A percentile compares a stretch with the other conserved stretches of the same genome.
These are phyloP conservation scores for Plasmodium ovale DNA, from an alignment of 169 alveolate species.

Conservation along the genomic window DNA sequence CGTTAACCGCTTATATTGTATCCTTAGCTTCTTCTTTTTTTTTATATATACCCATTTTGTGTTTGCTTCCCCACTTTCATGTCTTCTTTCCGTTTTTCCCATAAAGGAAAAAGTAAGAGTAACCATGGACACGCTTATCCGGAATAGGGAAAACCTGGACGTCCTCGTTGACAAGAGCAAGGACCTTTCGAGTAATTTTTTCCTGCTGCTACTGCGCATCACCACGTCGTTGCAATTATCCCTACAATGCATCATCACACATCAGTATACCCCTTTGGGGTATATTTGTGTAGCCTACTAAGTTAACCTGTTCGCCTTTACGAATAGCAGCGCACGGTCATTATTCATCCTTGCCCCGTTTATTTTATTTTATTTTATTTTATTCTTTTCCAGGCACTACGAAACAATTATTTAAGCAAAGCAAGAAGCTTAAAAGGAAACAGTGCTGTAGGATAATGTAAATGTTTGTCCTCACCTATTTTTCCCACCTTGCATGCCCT, in stretches of 20 bases:
- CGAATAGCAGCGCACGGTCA: background rate
- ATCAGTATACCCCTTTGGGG: no score
- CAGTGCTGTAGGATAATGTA: conserved; percentile 70
- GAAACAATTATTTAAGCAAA: conserved; percentile 72
- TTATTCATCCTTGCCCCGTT: background rate
- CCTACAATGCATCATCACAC: no score
- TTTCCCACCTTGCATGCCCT: background rate
- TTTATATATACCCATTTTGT: background rate
- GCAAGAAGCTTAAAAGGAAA: conserved; percentile 71
- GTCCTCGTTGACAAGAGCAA: conserved; percentile 77
- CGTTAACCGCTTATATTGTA: background rate
- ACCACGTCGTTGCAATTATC: no score
- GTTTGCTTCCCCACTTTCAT: background rate
- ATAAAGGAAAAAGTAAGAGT: conserved; percentile 72
- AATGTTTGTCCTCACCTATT: conserved; percentile 4
- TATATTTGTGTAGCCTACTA: no score
- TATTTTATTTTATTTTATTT: background rate
- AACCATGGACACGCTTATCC: conserved; percentile 73
- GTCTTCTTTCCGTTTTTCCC: background rate
- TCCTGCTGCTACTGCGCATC: no score
- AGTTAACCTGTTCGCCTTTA: background rate
- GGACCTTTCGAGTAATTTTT: conserved; percentile 70
- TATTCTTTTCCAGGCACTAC: conserved; percentile 51
- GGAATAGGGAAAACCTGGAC: conserved; percentile 75
- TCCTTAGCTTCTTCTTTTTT: background rate